Conservation (phyloP, 1,284 basidiomycete genomes). For the Athelia psychrophila region DNA sequence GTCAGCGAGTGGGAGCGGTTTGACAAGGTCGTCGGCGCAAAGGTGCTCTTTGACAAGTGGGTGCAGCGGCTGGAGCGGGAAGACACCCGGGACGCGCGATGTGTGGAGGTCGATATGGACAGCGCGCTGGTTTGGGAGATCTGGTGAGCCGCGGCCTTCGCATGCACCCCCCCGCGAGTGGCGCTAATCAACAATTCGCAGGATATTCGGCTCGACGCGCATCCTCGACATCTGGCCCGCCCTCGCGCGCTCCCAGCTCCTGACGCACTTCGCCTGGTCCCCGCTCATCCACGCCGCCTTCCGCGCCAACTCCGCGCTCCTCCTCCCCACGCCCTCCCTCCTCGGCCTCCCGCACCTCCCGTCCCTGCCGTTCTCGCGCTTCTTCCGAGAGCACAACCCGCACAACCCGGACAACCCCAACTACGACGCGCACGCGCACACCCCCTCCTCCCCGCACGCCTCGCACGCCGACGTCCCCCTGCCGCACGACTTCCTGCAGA, state of each 20-base stretch:
- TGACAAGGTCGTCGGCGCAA: conserved; percentile 20
- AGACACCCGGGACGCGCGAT: conserved; percentile 36
- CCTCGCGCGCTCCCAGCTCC: conserved; percentile 40
- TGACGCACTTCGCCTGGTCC: conserved; percentile 45
- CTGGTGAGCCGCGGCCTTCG: conserved; percentile 29
- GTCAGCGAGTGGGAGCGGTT: conserved; percentile 8
- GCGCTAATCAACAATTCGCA: conserved; percentile 11
- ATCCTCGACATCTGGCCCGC: conserved; percentile 41
- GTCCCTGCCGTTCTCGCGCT: conserved; percentile 9
- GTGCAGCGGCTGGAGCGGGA: conserved; percentile 32
- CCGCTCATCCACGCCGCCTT: conserved; percentile 38
- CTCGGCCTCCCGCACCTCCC: too few species aligned
- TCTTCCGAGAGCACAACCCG: background rate
- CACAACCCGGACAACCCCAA: too few species aligned
- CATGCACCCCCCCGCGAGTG: background rate
- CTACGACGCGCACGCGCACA: too few species aligned
- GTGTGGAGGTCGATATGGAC: conserved; percentile 36
- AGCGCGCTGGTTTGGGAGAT: conserved; percentile 40
- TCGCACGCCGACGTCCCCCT: background rate
- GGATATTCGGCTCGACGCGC: conserved; percentile 40
- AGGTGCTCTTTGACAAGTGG: conserved; percentile 35
- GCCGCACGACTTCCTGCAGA: background rate
- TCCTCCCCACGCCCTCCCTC: too few species aligned
- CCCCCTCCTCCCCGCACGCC: conserved; percentile 15
- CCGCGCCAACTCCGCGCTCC: background rate